Conservation (phyloP, 1,284 basidiomycete genomes). For the Grifola frondosa region DNA sequence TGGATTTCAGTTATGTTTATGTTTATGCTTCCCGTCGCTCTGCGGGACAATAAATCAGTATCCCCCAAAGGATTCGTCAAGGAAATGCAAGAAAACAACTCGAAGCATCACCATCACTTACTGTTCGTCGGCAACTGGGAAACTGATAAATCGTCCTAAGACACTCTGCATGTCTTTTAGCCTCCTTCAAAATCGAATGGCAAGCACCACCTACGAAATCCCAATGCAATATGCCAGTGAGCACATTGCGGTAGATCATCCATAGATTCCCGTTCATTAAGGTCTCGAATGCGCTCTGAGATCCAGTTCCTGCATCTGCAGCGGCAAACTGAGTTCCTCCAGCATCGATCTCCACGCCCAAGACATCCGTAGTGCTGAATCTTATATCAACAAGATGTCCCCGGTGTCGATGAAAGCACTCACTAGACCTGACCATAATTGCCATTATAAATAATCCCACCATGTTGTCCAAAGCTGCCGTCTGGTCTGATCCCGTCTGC, state of each 20-base stretch:
- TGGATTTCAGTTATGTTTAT: constrained; percentile 55
- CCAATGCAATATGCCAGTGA: constrained; percentile 60
- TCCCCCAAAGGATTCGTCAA: no score
- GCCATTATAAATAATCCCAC: constrained; percentile 61
- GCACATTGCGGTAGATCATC: constrained; percentile 65
- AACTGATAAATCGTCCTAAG: constrained; percentile 61
- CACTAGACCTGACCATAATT: constrained; percentile 67
- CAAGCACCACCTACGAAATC: constrained; percentile 51
- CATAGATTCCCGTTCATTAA: constrained; percentile 55
- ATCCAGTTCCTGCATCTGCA: constrained; percentile 34
- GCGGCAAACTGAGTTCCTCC: constrained; percentile 52
- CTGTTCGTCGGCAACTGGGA: constrained; percentile 60
- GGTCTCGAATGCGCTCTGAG: constrained; percentile 45
- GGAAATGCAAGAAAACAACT: background rate
- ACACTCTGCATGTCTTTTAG: constrained; percentile 46
- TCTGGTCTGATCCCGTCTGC: constrained; percentile 64
- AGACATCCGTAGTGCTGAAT: constrained; percentile 48
- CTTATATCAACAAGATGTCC: background rate
- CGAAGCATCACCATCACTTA: no score
- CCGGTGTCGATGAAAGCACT: constrained; percentile 21
- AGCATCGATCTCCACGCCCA: constrained; percentile 50
- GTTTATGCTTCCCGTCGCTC: constrained; percentile 55
- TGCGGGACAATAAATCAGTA: constrained; percentile 30
- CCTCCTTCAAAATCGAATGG: background rate
- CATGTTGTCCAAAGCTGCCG: constrained; percentile 64